Evolutionary conservation across 768 basidiomycete species (phyloP), one percentile per base, ranked within the genome.

Genomic region (Imleria badia): DNA sequence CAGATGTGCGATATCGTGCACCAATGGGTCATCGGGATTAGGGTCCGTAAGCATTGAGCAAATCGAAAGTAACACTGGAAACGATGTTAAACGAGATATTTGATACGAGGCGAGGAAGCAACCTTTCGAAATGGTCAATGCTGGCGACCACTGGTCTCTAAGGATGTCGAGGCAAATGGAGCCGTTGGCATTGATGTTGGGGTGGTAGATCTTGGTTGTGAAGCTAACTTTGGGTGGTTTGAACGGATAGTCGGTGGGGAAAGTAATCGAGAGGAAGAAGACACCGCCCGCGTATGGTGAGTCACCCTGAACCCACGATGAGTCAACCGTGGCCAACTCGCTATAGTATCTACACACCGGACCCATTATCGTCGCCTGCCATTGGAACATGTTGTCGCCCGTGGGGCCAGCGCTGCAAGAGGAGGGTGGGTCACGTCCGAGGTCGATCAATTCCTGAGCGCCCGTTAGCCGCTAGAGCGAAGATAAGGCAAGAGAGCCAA

Each of bases 201-300:
- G 96, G 75, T 98, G 96, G 75, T 98, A 98, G 66, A 98, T 98
- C 90, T 97, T 98, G 70, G 97, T 98, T 63, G 94, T 96, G 76
- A 99, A 99, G 79, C 89, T 89, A 77, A 99, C 94, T 84, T 99
- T 99, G 75, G 97, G 97, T 40, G 97, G 97, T 78, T 98, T 98
- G 88, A 98, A 98, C 23, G 97, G 97, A 79, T 99, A 99, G 74
- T 99, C 96, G 74, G 90, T 92, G 44, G 93, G 92, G 82, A 94
- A 94, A 41, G 81, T 84, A 72, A 96, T 94, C 45, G 88, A 87
- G 44, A 95, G 85, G 89, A 98, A 98, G 81, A 99, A 99, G 52
- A 99, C 97, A 72, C 97, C 97, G 67, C 97, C 97, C 31, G 96
- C 86, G 71, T 99, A 99, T 29, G 97, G 97, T 65, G 94, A 97